Conservation (phyloP, 768 basidiomycete species). For the Rhizopogon vinicolor region DNA sequence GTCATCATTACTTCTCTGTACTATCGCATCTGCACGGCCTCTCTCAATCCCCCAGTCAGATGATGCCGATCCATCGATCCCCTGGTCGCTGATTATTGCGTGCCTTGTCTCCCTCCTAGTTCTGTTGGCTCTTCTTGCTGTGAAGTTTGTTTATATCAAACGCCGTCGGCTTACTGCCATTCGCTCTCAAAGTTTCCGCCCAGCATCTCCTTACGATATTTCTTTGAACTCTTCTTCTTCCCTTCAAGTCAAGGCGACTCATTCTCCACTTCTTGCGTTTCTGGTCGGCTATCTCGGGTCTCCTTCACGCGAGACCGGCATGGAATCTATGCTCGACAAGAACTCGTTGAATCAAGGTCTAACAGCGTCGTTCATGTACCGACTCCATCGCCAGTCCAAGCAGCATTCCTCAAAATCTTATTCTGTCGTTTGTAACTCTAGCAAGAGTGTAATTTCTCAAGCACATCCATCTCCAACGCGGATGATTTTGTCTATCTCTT, state of each 20-base stretch:
- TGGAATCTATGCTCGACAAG: conserved; percentile 10
- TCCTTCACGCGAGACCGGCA: conserved; percentile 24
- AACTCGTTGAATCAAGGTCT: conserved; percentile 4
- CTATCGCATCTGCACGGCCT: not conserved
- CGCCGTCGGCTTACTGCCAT: conserved; percentile 22
- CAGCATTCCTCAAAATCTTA: conserved; percentile 4
- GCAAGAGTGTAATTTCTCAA: conserved; percentile 3
- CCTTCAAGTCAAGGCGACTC: not conserved
- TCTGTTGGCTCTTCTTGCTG: conserved; percentile 8
- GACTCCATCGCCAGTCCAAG: conserved; percentile 4
- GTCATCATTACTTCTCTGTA: not conserved
- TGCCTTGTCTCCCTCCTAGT: conserved; percentile 14
- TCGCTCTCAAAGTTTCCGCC: conserved; percentile 9
- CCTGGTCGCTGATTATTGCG: conserved; percentile 9
- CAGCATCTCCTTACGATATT: not conserved
- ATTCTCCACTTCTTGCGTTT: conserved; percentile 9
- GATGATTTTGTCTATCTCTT: conserved; percentile 7
- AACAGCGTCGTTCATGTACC: conserved; percentile 7
- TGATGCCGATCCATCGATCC: not conserved
- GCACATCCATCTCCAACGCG: not conserved
- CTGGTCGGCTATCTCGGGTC: conserved; percentile 27
- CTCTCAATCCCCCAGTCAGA: not conserved
- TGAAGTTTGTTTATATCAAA: conserved; percentile 25
- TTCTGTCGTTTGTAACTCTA: not conserved
- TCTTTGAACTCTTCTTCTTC: conserved; percentile 4